Evolutionary conservation across 2,329 filamentous ascomycete genomes (phyloP).

Genomic region (Elsinoe ampelina): DNA sequence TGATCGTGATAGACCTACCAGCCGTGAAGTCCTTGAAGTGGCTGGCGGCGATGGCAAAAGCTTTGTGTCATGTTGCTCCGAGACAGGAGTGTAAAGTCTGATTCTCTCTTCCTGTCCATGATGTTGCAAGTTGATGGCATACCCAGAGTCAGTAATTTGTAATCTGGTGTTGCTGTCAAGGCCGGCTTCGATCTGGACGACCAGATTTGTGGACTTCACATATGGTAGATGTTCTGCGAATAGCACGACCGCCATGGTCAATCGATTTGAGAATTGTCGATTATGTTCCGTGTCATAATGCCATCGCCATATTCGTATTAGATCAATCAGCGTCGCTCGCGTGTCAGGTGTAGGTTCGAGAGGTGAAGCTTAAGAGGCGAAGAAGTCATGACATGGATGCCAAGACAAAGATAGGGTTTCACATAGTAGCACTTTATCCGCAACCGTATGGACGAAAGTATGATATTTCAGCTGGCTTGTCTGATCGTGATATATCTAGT

Average conservation of each 20-base stretch:
- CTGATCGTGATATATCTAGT: not conserved
- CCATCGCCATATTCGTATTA: too few species aligned
- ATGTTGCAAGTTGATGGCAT: not conserved
- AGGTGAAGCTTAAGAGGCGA: not conserved
- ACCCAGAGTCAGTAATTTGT: not conserved
- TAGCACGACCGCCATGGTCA: not conserved
- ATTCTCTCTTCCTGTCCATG: slow-evolving; percentile 3
- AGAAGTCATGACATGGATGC: slow-evolving; percentile 4
- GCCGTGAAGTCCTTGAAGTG: not conserved
- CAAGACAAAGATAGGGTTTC: not conserved
- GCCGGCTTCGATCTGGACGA: slow-evolving; percentile 4
- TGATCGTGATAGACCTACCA: not conserved
- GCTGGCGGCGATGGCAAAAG: not conserved
- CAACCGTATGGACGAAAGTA: not conserved
- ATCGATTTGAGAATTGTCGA: too few species aligned
- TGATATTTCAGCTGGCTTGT: not conserved
- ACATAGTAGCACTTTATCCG: not conserved
- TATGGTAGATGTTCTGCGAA: slow-evolving; percentile 10
- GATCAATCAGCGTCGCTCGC: too few species aligned
- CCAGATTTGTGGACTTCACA: slow-evolving; percentile 10
- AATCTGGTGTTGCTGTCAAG: slow-evolving; percentile 3
- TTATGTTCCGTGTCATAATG: too few species aligned
- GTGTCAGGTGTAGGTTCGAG: not conserved
- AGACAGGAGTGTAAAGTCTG: not conserved
- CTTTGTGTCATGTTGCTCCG: not conserved